These are phyloP conservation scores for Creolimax fragrantissima DNA, from an alignment of 78 protist genomes.

Conservation along the genomic window DNA sequence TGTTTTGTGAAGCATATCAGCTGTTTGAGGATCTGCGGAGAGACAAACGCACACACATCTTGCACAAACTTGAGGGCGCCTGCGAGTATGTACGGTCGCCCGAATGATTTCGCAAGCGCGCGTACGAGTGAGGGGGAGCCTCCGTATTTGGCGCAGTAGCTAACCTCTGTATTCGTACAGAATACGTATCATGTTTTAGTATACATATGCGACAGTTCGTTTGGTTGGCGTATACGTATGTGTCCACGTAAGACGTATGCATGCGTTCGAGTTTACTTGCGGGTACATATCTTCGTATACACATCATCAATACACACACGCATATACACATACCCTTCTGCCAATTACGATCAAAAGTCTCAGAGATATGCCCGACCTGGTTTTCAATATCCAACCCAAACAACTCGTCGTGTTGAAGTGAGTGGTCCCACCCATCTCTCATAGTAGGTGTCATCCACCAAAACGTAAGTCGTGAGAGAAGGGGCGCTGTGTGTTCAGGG, in stretches of 20 bases:
- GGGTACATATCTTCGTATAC: too few species aligned
- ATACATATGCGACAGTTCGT: too few species aligned
- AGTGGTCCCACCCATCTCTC: neutral
- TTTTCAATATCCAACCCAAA: neutral
- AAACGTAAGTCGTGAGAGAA: neutral
- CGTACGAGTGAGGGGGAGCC: neutral
- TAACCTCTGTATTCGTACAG: neutral
- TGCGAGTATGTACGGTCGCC: neutral
- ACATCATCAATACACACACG: too few species aligned
- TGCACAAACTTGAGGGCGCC: neutral
- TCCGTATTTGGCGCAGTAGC: neutral
- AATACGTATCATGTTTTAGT: too few species aligned
- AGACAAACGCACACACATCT: conserved; percentile 17
- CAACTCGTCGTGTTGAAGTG: neutral
- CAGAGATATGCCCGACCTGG: neutral
- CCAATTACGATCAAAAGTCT: neutral
- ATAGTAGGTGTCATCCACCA: conserved; percentile 23
- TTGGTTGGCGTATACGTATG: too few species aligned
- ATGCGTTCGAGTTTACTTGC: too few species aligned
- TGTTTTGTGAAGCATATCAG: neutral
- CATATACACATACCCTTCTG: neutral
- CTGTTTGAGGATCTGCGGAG: conserved; percentile 8
- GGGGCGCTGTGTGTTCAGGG: conserved; percentile 4
- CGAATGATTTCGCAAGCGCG: neutral
- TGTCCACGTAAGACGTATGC: too few species aligned